These are phyloP conservation scores for Phoenix dactylifera DNA, from an alignment of 176 grass and related monocot species.

Conservation along the genomic window DNA sequence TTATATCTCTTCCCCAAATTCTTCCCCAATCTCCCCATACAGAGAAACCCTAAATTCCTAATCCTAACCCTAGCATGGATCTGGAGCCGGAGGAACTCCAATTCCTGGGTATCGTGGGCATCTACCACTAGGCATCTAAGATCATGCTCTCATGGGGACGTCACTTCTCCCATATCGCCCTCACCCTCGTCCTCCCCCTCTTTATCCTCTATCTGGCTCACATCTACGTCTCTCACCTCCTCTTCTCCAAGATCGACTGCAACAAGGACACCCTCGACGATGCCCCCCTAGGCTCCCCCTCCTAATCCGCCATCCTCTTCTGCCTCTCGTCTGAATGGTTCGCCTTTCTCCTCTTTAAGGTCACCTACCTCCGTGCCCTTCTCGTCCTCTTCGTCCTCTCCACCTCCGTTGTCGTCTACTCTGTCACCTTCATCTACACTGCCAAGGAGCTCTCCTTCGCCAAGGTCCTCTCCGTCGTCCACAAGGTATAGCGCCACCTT, in stretches of 20 bases:
- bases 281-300: constrained; percentile 34
- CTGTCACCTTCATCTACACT: constrained; percentile 84
- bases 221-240: constrained; percentile 70
- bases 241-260: constrained; percentile 64
- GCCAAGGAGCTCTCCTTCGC: constrained; percentile 77
- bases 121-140: constrained; percentile 35
- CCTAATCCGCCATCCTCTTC: constrained; percentile 36
- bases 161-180: constrained; percentile 64
- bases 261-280: constrained; percentile 55
- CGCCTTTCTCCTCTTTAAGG: constrained; percentile 64
- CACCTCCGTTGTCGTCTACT: constrained; percentile 74
- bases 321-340: constrained; percentile 54
- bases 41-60: too few species aligned
- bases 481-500: constrained; percentile 73
- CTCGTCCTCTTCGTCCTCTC: constrained; percentile 75
- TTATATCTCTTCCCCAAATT: too few species aligned
- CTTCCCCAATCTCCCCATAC: too few species aligned
- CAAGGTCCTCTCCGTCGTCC: constrained; percentile 70
- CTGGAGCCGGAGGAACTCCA: constrained; percentile 85
- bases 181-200: constrained; percentile 66
- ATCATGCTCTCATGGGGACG: constrained; percentile 44
- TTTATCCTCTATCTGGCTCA: constrained; percentile 63
- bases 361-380: constrained; percentile 60
- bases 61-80: constrained; percentile 9
- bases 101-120: constrained; percentile 48